Conservation (phyloP, 1,139 yeast species). For the Kodamaea plutei region DNA sequence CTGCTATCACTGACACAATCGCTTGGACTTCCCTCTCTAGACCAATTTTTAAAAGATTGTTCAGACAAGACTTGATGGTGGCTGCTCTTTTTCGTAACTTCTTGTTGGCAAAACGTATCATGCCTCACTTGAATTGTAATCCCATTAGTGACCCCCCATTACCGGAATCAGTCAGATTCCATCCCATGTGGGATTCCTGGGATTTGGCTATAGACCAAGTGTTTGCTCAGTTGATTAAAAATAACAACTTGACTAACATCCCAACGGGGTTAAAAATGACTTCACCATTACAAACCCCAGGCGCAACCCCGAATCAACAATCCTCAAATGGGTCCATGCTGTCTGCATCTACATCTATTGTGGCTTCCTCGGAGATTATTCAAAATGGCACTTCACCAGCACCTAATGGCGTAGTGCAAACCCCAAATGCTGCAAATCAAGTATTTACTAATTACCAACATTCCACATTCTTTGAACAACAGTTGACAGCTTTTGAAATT, state of each 20-base stretch:
- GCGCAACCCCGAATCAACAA: constrained; percentile 8
- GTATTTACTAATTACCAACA: constrained; percentile 60
- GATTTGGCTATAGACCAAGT: constrained; percentile 96
- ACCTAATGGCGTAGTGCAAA: constrained; percentile 3
- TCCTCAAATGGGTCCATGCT: constrained; percentile 1
- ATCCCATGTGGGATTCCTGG: constrained; percentile 99
- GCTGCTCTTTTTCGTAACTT: constrained; percentile 95
- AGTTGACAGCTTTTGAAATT: constrained; percentile 89
- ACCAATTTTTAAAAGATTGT: constrained; percentile 81
- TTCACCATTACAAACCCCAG: constrained; percentile 1
- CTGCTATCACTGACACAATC: constrained; percentile 96
- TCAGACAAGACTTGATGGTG: constrained; percentile 93
- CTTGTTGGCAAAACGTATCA: constrained; percentile 82
- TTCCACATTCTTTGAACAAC: constrained; percentile 93
- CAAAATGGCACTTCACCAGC: constrained; percentile 3
- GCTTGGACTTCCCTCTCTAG: constrained; percentile 95
- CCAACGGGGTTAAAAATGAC: constrained; percentile 2
- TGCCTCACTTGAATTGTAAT: constrained; percentile 92
- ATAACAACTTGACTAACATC: constrained; percentile 17
- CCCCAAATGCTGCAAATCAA: constrained; percentile 19
- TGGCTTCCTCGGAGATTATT: not conserved
- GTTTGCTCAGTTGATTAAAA: constrained; percentile 59
- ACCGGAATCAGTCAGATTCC: constrained; percentile 76
- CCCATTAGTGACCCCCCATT: constrained; percentile 93
- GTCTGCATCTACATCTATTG: constrained; percentile 1